Base-by-base conservation (phyloP, 108 stramenopile genomes). In the Fragilariopsis cylindrus region DNA sequence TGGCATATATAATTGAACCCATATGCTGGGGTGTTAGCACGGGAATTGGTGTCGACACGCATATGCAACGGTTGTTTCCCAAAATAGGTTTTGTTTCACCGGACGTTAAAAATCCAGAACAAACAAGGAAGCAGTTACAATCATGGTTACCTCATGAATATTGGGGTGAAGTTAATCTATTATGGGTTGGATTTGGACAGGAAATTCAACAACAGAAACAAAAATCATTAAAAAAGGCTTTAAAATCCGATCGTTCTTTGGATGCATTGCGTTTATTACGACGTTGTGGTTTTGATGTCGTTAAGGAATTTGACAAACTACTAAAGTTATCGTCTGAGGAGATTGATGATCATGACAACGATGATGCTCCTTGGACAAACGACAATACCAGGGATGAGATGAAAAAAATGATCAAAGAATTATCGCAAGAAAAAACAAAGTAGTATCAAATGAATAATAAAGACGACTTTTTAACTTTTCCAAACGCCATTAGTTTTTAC, bases 101-200 rank as follows among this genome's bases (percentile, higher is more conserved):
- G 15, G 72, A 83, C 18, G 72, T 78, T 18, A 95, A 88, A 48
- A 87, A 75, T 43, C 97, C 97, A 3, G 97, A 97, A 75, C 82
- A 92, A 43, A 95, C 97, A 3, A 81, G 97, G 19, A 75, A 77
- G 60, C 87, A 92, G 57, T 69, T 97, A 57, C 92, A 97, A 82
- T 76, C 83, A 15, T 95, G 95, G 94, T 70, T 97, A 9, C 97
- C 97, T 1, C 73, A 70, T 7, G 88, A 92, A 13, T 72, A 81
- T 41, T 97, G 95, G 97, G 70, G 60, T 6, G 75, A 75, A 1
- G 83, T 97, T 42, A 97, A 97, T 86, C 56, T 87, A 3, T 60
- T 96, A 49, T 94, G 94, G 90, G 97, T 97, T 2, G 97, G 97
- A 49, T 90, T 97, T 71, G 97, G 97, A 52, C 97, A 97, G 74